A percentile compares a stretch with the other conserved stretches of the same genome.
Evolutionary conservation across 2,329 filamentous ascomycete genomes (phyloP).

Genomic region (Rhynchosporium graminicola): DNA sequence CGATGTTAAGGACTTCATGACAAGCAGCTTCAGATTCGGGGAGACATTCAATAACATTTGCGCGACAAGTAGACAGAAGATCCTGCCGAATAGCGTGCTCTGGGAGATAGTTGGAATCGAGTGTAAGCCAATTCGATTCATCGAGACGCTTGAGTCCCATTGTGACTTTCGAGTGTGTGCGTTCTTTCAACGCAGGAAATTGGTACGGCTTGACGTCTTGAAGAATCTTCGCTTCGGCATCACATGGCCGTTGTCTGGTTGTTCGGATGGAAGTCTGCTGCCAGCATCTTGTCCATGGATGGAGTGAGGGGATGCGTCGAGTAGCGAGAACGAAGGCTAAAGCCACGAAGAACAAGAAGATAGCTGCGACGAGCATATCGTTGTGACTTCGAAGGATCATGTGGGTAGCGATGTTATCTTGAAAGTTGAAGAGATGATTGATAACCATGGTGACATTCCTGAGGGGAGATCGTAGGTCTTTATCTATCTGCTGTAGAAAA

Average conservation of each 20-base stretch:
- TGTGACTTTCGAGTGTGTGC: constrained; percentile 41
- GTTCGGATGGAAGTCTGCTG: constrained; percentile 3
- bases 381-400: not conserved
- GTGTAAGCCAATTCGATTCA: constrained; percentile 48
- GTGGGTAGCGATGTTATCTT: not conserved
- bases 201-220: constrained; percentile 30
- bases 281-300: constrained; percentile 10
- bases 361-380: constrained; percentile 9
- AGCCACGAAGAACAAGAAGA: constrained; percentile 14
- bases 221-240: constrained; percentile 20
- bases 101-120: constrained; percentile 49
- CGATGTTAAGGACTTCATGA: constrained; percentile 49
- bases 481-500: constrained; percentile 5
- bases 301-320: constrained; percentile 4
- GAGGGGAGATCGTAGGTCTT: constrained; percentile 3
- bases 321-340: constrained; percentile 16
- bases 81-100: constrained; percentile 46
- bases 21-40: constrained; percentile 48
- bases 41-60: constrained; percentile 48
- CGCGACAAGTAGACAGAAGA: constrained; percentile 44
- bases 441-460: constrained; percentile 14
- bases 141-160: constrained; percentile 52
- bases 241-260: constrained; percentile 6
- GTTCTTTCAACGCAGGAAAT: constrained; percentile 30
- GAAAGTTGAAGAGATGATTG: constrained; percentile 2